phyloP scores from a whole-genome alignment of 2,329 filamentous ascomycete species.

The Harringtonia aguacate region DNA sequence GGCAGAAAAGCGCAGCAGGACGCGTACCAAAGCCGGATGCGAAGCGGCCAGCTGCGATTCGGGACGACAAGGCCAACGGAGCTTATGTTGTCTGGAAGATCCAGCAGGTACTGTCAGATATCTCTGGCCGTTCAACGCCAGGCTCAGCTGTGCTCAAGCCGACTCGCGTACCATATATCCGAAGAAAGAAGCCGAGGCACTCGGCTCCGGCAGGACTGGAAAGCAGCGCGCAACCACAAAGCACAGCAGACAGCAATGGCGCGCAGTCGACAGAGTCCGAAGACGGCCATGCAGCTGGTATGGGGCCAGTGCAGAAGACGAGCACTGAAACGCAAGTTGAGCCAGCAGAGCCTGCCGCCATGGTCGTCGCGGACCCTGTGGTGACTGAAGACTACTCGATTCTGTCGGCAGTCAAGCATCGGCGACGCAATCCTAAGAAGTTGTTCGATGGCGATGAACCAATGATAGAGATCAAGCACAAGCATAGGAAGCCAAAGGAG shows the following conservation, averaged over 20 bases:
- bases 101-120: slow-evolving; percentile 22
- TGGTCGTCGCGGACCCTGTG: neutral
- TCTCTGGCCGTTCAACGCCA: slow-evolving; percentile 17
- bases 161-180: neutral
- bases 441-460: slow-evolving; percentile 5
- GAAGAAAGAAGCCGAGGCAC: slow-evolving; percentile 4
- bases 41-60: slow-evolving; percentile 29
- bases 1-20: neutral
- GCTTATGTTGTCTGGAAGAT: slow-evolving; percentile 35
- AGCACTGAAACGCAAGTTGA: too few relatives aligned
- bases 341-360: neutral
- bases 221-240: neutral
- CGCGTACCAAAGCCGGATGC: slow-evolving; percentile 6
- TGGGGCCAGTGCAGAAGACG: neutral
- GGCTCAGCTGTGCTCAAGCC: slow-evolving; percentile 7
- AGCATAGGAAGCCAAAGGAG: neutral
- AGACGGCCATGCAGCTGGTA: neutral
- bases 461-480: neutral
- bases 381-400: slow-evolving; percentile 26
- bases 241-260: neutral
- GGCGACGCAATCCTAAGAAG: slow-evolving; percentile 7
- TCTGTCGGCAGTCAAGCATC: slow-evolving; percentile 33
- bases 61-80: slow-evolving; percentile 34
- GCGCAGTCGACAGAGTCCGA: too few relatives aligned
- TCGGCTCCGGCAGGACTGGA: slow-evolving; percentile 9